phyloP scores from a whole-genome alignment of 2,329 filamentous ascomycete species.

The Waltergamsia citrina region DNA sequence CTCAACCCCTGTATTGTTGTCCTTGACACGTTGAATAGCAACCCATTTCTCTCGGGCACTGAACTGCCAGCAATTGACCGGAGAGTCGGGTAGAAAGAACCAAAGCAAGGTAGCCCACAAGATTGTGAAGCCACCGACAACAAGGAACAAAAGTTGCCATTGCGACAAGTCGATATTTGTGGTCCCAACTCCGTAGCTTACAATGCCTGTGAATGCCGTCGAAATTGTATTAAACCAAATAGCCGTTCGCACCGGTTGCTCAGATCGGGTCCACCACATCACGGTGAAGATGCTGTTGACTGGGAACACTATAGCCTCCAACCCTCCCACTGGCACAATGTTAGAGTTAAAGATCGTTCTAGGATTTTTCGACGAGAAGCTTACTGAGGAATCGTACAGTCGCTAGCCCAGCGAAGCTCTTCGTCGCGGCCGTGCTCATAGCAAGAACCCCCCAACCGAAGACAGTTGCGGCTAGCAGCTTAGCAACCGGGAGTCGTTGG shows the following conservation, averaged over 20 bases:
- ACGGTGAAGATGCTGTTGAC: not conserved
- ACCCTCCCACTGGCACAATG: too few species aligned
- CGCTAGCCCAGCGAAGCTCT: constrained; percentile 8
- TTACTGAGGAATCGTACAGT: constrained; percentile 4
- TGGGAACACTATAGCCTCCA: constrained; percentile 6
- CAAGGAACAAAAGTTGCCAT: constrained; percentile 13
- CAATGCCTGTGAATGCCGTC: too few species aligned
- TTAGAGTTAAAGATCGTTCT: too few species aligned
- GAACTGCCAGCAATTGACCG: constrained; percentile 7
- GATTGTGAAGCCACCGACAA: constrained; percentile 11
- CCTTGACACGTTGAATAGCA: constrained; percentile 50
- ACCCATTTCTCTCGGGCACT: constrained; percentile 15
- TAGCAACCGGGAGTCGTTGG: not conserved
- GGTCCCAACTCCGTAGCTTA: too few species aligned
- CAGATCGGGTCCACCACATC: not conserved
- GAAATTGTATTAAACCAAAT: too few species aligned
- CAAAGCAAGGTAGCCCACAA: constrained; percentile 8
- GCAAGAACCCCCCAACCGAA: constrained; percentile 4
- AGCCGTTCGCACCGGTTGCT: constrained; percentile 1
- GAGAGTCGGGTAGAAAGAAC: constrained; percentile 8
- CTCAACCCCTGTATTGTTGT: constrained; percentile 40
- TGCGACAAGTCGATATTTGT: too few species aligned
- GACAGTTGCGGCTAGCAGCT: not conserved
- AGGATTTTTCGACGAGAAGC: too few species aligned
- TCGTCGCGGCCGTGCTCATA: constrained; percentile 5